Evolutionary conservation across 225 moss, liverwort and hornwort species (phyloP).

Genomic region (Marchantia polymorpha): DNA sequence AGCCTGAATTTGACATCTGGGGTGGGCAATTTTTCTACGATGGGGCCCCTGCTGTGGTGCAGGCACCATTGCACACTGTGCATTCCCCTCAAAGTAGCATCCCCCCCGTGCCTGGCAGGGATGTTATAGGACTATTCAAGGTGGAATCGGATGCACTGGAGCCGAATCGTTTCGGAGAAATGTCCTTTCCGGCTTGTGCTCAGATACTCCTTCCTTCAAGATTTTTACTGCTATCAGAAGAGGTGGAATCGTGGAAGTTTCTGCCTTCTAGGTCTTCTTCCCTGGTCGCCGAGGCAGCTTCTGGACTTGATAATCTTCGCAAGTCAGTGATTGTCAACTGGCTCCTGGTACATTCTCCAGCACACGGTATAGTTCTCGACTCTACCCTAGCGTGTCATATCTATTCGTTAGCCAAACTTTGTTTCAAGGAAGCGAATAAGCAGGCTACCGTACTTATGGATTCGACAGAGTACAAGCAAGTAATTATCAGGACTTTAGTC

Average conservation of each 20-base stretch:
- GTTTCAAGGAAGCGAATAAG: constrained; percentile 55
- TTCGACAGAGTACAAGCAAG: not conserved
- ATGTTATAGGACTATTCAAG: not conserved
- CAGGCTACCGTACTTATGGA: constrained; percentile 18
- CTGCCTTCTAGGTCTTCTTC: constrained; percentile 58
- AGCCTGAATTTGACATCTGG: constrained; percentile 51
- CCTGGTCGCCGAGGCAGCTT: constrained; percentile 51
- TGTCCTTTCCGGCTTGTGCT: not conserved
- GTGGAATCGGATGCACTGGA: not conserved
- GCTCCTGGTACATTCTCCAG: constrained; percentile 67
- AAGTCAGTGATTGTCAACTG: constrained; percentile 50
- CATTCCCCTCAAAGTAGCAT: constrained; percentile 6
- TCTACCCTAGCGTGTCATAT: constrained; percentile 65
- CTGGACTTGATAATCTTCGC: constrained; percentile 44
- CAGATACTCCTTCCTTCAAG: constrained; percentile 60
- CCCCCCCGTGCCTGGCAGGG: not conserved
- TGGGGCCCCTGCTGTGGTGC: constrained; percentile 71
- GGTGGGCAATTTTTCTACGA: constrained; percentile 65
- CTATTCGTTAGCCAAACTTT: constrained; percentile 54
- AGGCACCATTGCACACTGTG: constrained; percentile 31
- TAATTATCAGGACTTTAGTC: not conserved
- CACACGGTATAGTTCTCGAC: constrained; percentile 64
- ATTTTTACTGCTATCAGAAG: constrained; percentile 54
- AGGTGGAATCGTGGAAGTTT: constrained; percentile 59
- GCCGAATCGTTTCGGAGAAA: not conserved